These are phyloP conservation scores for Fragilaria crotonensis DNA, from an alignment of 108 stramenopile species.

Conservation along the genomic window DNA sequence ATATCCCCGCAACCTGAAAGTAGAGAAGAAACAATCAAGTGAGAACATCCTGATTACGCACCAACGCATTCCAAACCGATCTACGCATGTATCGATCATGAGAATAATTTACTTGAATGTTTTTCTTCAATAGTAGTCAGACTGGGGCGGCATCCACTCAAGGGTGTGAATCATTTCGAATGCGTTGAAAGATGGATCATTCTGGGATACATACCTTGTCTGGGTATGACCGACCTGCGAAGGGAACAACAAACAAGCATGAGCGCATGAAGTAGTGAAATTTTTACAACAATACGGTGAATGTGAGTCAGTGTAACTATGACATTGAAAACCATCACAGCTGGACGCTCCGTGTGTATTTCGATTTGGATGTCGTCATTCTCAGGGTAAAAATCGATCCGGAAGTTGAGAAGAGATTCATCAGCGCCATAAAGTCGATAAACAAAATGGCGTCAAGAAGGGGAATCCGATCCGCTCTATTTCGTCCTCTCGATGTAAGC, in stretches of 20 bases:
- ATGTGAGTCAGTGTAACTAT: conserved; percentile 55
- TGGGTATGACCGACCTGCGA: neutral
- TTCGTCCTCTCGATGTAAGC: conserved; percentile 37
- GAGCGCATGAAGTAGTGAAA: neutral
- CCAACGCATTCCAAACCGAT: no score
- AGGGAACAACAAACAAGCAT: neutral
- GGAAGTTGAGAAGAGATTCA: conserved; percentile 30
- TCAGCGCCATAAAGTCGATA: conserved; percentile 23
- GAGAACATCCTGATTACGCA: neutral
- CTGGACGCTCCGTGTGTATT: conserved; percentile 14
- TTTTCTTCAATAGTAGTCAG: conserved; percentile 54
- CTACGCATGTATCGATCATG: conserved; percentile 27
- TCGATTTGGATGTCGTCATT: conserved; percentile 21
- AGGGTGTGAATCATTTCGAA: conserved; percentile 48
- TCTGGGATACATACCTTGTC: no score
- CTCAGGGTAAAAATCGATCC: conserved; percentile 29
- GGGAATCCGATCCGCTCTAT: conserved; percentile 47
- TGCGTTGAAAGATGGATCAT: no score
- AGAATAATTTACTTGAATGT: conserved; percentile 73
- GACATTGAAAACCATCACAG: conserved; percentile 39
- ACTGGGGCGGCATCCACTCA: conserved; percentile 70
- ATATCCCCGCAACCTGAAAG: neutral
- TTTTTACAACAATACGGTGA: neutral
- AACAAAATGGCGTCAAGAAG: conserved; percentile 49
- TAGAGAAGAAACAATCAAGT: neutral